Conservation (phyloP, 192 early-diverging fungal genomes). For the Umbelopsis sp. region DNA sequence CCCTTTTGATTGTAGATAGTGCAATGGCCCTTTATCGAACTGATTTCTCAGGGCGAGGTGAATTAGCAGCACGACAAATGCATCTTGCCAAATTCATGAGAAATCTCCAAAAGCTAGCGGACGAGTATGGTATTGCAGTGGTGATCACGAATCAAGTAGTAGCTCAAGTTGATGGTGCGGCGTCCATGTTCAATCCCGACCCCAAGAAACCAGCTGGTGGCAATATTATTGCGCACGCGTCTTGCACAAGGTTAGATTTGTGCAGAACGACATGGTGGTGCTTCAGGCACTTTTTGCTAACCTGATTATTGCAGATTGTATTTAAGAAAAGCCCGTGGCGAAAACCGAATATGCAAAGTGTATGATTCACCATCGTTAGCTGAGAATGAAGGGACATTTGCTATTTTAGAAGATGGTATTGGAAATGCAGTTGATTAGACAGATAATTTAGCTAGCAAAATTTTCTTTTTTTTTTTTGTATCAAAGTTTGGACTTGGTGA, state of each 20-base stretch:
- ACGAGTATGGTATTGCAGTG: conserved; percentile 97
- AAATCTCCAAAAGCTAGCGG: conserved; percentile 82
- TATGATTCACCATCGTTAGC: conserved; percentile 96
- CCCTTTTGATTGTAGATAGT: conserved; percentile 89
- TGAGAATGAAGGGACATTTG: conserved; percentile 91
- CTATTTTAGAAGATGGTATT: conserved; percentile 89
- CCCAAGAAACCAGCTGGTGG: conserved; percentile 97
- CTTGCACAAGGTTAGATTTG: conserved; percentile 80
- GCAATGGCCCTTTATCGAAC: conserved; percentile 93
- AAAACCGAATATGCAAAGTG: conserved; percentile 93
- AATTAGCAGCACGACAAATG: conserved; percentile 93
- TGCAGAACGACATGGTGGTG: neutral
- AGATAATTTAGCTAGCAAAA: too few species aligned
- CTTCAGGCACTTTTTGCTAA: conserved; percentile 8
- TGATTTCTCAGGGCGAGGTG: conserved; percentile 95
- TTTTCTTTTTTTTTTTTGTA: too few species aligned
- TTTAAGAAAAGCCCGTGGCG: conserved; percentile 89
- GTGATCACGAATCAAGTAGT: conserved; percentile 99
- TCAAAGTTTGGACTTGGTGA: too few species aligned
- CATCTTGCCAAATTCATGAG: conserved; percentile 92
- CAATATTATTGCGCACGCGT: conserved; percentile 98
- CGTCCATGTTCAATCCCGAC: conserved; percentile 86
- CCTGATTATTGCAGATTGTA: conserved; percentile 56
- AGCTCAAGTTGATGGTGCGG: conserved; percentile 87
- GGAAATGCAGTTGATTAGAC: conserved; percentile 79